Evolutionary conservation across 2,329 filamentous ascomycete genomes (phyloP), one percentile per base, ranked within the genome.

Genomic region (Aspergillus persii): DNA sequence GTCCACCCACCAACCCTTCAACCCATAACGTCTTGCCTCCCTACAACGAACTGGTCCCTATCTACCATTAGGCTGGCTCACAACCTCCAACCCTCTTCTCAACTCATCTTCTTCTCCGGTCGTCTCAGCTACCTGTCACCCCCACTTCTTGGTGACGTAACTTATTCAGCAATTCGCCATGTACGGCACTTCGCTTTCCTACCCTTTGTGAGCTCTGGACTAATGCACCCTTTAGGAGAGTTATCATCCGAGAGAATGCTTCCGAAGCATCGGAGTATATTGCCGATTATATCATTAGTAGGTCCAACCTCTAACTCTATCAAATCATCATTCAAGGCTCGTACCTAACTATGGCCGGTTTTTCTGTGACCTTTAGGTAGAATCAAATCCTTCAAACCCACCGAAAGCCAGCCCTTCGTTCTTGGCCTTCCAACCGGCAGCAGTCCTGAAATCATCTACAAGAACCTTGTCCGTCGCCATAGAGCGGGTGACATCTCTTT

Each of bases 361-460:
- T 55, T 61, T 61, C 44, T 54, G 29, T 55, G 30, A 26, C 46
- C 12, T 6, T 61, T 30, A 88, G 88, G 90, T 68, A 88, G 90
- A 66, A 94, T 95, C 81, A 90, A 89, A 69, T 79, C 85, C 61
- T 95, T 92, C 77, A 83, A 84, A 52, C 91, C 91, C 41, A 90
- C 89, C 4, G 79, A 87, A 51, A 79, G 86, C 64, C 86, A 86
- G 66, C 91, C 90, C 1, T 95, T 96, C 70, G 89, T 95, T 5
- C 85, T 96, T 50, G 91, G 91, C 59, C 82, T 96, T 51, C 91
- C 91, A 8, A 96, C 91, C 1, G 91, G 91, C 56, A 92, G 89
- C 68, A 93, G 89, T 63, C 91, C 91, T 2, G 84, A 92, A 61
- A 82, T 85, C 54, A 87, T 95, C 65, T 96, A 96, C 79, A 86